Evolutionary conservation across 2,329 filamentous ascomycete species (phyloP).

Genomic region (Rhexocercosporidium sp.): DNA sequence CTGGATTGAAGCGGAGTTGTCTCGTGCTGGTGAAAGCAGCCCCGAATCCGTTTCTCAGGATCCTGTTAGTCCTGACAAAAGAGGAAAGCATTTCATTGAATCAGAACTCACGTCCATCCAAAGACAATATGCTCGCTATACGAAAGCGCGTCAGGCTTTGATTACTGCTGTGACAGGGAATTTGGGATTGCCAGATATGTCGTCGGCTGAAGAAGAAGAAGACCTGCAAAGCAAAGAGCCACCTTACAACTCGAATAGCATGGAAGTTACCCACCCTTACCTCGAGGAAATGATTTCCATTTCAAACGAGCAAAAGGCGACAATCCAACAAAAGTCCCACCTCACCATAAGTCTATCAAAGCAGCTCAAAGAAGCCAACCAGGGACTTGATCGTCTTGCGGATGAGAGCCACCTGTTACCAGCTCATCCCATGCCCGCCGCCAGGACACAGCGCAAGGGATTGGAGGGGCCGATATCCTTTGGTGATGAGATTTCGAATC

Average conservation of each 20-base stretch:
- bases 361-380: conserved; percentile 56
- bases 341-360: conserved; percentile 55
- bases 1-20: conserved; percentile 69
- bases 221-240: conserved; percentile 12
- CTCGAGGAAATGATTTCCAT: conserved; percentile 58
- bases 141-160: conserved; percentile 54
- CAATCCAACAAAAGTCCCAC: conserved; percentile 64
- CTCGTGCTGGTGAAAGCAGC: conserved; percentile 49
- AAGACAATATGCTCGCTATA: conserved; percentile 59
- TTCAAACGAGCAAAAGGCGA: conserved; percentile 60
- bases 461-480: conserved; percentile 48
- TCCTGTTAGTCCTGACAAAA: conserved; percentile 21
- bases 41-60: conserved; percentile 43
- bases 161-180: conserved; percentile 42
- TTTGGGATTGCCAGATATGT: conserved; percentile 17
- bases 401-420: conserved; percentile 68
- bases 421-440: conserved; percentile 51
- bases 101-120: conserved; percentile 47
- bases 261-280: conserved; percentile 60
- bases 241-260: conserved; percentile 27
- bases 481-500: conserved; percentile 48
- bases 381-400: conserved; percentile 58
- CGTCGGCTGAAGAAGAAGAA: conserved; percentile 1
- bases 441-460: conserved; percentile 29
- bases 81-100: conserved; percentile 32